Base-by-base conservation (phyloP, 164 flowering plant genomes). In the Saururus chinensis region DNA sequence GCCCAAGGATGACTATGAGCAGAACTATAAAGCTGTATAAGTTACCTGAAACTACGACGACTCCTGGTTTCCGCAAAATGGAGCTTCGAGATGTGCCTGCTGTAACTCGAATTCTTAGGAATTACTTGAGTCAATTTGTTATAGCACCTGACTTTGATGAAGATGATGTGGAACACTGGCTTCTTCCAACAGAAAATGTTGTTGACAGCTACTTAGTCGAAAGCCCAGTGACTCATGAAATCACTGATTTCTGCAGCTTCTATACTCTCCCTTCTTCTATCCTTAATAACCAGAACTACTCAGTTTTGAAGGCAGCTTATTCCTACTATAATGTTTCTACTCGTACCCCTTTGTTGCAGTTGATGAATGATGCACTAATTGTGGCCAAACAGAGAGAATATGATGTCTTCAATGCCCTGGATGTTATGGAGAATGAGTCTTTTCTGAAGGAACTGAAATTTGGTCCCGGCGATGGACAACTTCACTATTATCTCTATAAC, bases 251-350 rank as follows among this genome's bases (percentile, higher is more conserved):
- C 37, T 30, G 37, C 37, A 30, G 37, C 37, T 80, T 80, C 63
- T 78, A 80, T 74, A 80, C 82, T 4, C 77, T 80, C 57, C 84
- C 84, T 0, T 80, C 84, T 20, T 72, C 82, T 6, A 76, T 80
- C 53, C 78, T 80, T 25, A 81, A 81, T 13, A 76, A 76, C 51
- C 78, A 59, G 48, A 80, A 76, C 62, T 68, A 80, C 57, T 73
- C 82, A 1, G 60, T 62, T 56, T 59, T 80, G 71, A 76, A 78
- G 68, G 81, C 84, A 21, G 84, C 84, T 30, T 80, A 78, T 68
- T 80, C 83, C n/a, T 80, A 77, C 63, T 80, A 80, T 6, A 30
- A 30, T 6, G 37, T 30, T 30, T 30, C 37, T 30, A 30, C 37
- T 30, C 37, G 37, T 30, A 30, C 37, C 6, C 37, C 37, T 30